phyloP scores from a whole-genome alignment of 345 rosid species.

The Sapria himalayana region DNA sequence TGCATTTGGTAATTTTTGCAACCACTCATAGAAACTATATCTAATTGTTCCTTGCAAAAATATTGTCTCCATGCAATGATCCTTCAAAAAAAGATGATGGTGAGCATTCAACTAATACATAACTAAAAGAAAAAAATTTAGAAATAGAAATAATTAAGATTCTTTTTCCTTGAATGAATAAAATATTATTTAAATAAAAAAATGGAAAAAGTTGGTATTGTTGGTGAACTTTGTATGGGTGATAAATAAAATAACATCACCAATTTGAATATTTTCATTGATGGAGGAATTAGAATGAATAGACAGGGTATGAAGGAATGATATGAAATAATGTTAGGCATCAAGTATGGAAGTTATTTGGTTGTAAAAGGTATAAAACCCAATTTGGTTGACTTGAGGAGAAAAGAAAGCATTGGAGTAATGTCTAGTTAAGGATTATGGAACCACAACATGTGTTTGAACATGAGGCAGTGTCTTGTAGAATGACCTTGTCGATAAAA shows the following conservation, averaged over 20 bases:
- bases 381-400: no score
- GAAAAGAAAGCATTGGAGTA: no score
- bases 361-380: no score
- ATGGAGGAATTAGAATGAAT: neutral
- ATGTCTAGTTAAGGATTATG: no score
- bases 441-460: no score
- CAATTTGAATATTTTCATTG: neutral
- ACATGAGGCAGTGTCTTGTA: no score
- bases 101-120: conserved; percentile 7
- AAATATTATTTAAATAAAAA: neutral
- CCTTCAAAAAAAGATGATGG: conserved; percentile 2
- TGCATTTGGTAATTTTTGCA: neutral
- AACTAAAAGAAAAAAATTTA: neutral
- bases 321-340: neutral
- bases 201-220: neutral
- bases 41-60: neutral
- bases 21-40: conserved; percentile 4
- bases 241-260: neutral
- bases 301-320: neutral
- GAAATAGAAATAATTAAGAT: conserved; percentile 1
- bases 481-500: no score
- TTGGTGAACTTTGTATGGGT: neutral
- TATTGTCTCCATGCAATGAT: neutral
- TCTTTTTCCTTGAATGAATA: neutral
- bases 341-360: neutral